phyloP scores from a whole-genome alignment of 805 yeast species.

The Wickerhamomyces xylosicus region DNA sequence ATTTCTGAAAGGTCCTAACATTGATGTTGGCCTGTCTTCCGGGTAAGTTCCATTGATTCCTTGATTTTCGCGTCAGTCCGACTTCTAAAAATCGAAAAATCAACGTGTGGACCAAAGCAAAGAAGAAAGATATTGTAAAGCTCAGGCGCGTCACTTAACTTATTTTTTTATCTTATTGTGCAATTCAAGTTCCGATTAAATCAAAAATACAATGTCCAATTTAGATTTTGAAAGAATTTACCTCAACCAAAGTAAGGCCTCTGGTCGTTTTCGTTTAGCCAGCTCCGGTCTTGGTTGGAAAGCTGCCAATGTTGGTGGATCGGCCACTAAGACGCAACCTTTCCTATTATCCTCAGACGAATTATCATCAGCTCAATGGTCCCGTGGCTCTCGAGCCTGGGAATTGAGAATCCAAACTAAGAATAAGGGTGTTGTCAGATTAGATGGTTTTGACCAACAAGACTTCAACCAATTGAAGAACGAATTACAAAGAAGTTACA shows the following conservation, averaged over 20 bases:
- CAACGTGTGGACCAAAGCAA: no score
- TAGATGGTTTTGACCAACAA: slow-evolving; percentile 87
- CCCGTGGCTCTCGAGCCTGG: slow-evolving; percentile 86
- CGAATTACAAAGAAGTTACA: slow-evolving; percentile 72
- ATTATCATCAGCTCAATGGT: slow-evolving; percentile 75
- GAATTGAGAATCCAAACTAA: slow-evolving; percentile 86
- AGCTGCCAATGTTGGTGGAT: slow-evolving; percentile 40
- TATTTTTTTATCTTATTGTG: no score
- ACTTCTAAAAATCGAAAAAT: no score
- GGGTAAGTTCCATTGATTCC: no score
- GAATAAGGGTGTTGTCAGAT: slow-evolving; percentile 71
- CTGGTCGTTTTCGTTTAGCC: slow-evolving; percentile 90
- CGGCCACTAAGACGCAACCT: slow-evolving; percentile 51
- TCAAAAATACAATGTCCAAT: slow-evolving; percentile 6
- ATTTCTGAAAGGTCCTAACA: no score
- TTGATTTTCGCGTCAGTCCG: no score
- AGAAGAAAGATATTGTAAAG: no score
- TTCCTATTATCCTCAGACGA: slow-evolving; percentile 84
- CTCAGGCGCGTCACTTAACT: no score
- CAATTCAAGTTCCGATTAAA: no score
- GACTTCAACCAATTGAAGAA: slow-evolving; percentile 75
- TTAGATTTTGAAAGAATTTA: slow-evolving; percentile 85
- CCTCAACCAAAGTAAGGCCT: slow-evolving; percentile 71
- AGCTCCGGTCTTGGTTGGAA: slow-evolving; percentile 99
- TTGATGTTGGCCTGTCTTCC: no score